Evolutionary conservation across 192 early-diverging fungal genomes (phyloP).

Genomic region (Linderina pennispora): DNA sequence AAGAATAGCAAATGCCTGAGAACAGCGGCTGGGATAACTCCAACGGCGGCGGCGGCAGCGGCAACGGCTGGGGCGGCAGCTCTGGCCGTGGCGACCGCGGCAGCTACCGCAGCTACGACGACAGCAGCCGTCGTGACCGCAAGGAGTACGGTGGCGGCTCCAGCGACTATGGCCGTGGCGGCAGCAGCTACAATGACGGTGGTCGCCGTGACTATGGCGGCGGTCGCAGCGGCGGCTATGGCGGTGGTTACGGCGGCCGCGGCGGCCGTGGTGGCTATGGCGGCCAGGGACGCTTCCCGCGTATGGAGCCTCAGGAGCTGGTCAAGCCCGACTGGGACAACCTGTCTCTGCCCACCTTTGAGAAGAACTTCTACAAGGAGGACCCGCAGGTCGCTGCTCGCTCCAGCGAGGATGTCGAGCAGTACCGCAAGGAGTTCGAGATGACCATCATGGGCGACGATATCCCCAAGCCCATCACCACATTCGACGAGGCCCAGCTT

Average conservation of each 20-base stretch:
- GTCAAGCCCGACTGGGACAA: slow-evolving; percentile 64
- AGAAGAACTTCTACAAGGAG: slow-evolving; percentile 98
- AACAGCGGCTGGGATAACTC: no score
- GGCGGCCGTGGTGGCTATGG: slow-evolving; percentile 11
- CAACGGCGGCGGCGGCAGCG: slow-evolving; percentile 21
- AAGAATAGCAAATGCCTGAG: no score
- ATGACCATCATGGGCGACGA: slow-evolving; percentile 80
- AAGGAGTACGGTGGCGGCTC: background rate
- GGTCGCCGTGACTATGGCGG: slow-evolving; percentile 54
- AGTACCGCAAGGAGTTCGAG: slow-evolving; percentile 67
- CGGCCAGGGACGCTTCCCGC: slow-evolving; percentile 19
- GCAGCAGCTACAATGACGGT: slow-evolving; percentile 57
- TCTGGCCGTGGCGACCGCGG: slow-evolving; percentile 1
- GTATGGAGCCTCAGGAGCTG: slow-evolving; percentile 32
- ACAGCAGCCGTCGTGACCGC: background rate
- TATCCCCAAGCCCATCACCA: slow-evolving; percentile 84
- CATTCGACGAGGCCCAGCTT: slow-evolving; percentile 90
- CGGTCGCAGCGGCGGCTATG: slow-evolving; percentile 2
- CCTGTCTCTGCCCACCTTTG: slow-evolving; percentile 66
- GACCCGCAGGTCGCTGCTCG: slow-evolving; percentile 62
- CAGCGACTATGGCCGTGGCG: slow-evolving; percentile 19
- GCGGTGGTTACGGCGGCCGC: slow-evolving; percentile 1
- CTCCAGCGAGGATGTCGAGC: slow-evolving; percentile 66
- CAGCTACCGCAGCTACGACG: background rate
- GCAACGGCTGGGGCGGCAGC: slow-evolving; percentile 6